Conservation (phyloP, 352 stramenopile species). For the Phytophthora sansomeana region DNA sequence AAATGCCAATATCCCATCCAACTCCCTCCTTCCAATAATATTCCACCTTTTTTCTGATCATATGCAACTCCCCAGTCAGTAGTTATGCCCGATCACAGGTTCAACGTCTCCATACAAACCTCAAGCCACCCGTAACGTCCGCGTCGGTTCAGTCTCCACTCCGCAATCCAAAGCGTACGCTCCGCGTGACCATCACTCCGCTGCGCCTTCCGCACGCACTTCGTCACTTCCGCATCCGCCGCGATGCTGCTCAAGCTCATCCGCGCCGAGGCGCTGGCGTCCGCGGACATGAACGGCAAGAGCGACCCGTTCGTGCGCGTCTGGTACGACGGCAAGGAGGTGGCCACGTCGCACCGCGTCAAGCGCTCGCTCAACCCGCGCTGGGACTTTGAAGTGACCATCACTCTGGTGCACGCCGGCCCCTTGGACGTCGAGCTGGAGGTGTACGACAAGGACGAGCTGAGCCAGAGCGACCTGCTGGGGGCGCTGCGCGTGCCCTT, state of each 20-base stretch:
- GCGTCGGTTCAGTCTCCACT: constrained; percentile 9
- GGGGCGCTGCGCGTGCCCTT: constrained; percentile 77
- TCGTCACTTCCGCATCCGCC: not conserved
- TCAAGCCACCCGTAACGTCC: not conserved
- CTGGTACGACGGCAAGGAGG: constrained; percentile 78
- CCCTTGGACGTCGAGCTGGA: constrained; percentile 80
- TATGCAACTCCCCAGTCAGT: not conserved
- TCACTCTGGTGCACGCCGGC: constrained; percentile 62
- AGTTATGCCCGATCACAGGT: not conserved
- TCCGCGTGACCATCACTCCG: not conserved
- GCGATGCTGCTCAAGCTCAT: constrained; percentile 79
- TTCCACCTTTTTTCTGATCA: not conserved
- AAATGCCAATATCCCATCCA: not conserved
- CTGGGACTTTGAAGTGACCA: constrained; percentile 71
- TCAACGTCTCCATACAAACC: not conserved
- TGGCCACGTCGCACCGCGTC: constrained; percentile 73
- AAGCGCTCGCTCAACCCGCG: constrained; percentile 77
- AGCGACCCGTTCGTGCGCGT: constrained; percentile 83
- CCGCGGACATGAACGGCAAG: constrained; percentile 65
- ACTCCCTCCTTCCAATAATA: not conserved
- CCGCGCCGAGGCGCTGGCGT: constrained; percentile 74
- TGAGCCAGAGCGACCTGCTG: constrained; percentile 72
- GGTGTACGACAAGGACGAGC: constrained; percentile 76
- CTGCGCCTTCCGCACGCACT: not conserved
- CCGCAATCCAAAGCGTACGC: constrained; percentile 21